phyloP scores from a whole-genome alignment of 78 protist species.

The Emiliania huxleyi region DNA sequence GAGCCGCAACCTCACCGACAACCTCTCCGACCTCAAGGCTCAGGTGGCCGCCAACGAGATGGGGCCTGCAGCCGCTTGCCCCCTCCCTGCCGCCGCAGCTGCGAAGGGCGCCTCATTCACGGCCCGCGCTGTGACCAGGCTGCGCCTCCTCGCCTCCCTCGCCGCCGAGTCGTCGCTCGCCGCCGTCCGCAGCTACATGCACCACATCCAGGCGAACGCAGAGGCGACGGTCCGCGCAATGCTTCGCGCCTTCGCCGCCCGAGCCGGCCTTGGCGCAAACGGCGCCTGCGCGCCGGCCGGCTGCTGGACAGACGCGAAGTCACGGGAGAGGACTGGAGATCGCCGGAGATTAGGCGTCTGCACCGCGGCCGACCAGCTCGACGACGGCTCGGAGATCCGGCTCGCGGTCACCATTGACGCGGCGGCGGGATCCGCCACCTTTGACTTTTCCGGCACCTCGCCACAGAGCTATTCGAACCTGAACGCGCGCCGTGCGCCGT shows the following conservation, averaged over 20 bases:
- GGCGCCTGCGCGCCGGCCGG: background rate
- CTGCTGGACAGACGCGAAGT: too few relatives aligned
- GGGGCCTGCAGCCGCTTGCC: too few relatives aligned
- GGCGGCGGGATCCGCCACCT: conserved; percentile 47
- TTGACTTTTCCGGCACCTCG: conserved; percentile 86
- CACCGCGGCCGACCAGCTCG: conserved; percentile 85
- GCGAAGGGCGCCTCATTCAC: too few relatives aligned
- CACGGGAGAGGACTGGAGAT: too few relatives aligned
- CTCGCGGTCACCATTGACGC: conserved; percentile 67
- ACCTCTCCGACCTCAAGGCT: conserved; percentile 80
- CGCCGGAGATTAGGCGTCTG: too few relatives aligned
- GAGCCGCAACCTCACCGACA: conserved; percentile 49
- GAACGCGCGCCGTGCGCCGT: too few relatives aligned
- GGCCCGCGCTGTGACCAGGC: too few relatives aligned
- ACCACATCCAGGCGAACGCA: conserved; percentile 82
- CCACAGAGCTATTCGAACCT: conserved; percentile 78
- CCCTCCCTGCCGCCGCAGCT: too few relatives aligned
- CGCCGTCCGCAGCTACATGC: conserved; percentile 88
- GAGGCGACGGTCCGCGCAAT: conserved; percentile 78
- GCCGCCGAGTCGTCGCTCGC: conserved; percentile 64
- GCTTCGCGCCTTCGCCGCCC: conserved; percentile 28
- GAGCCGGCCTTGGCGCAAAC: background rate
- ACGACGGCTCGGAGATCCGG: conserved; percentile 86
- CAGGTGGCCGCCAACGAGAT: conserved; percentile 51
- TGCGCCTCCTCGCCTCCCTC: conserved; percentile 70